Evolutionary conservation across 2,329 filamentous ascomycete genomes (phyloP), one percentile per base, ranked within the genome.

Genomic region (Sporothrix mexicana): DNA sequence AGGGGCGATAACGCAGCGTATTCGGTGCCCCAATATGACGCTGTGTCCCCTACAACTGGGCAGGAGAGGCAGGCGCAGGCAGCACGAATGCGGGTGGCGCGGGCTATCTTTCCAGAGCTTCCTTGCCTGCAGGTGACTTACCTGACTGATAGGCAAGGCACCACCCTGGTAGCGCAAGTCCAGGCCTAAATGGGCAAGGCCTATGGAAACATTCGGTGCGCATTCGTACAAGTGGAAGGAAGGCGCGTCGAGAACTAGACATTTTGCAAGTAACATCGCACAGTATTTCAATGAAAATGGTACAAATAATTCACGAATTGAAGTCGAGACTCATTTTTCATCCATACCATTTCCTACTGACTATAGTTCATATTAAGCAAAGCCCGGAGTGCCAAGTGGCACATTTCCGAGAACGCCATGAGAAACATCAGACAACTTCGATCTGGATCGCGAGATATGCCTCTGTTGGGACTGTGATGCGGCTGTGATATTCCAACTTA

Each of bases 101-200:
- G 66, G 64, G 66, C 47, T 68, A 36, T 68, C 23, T 51, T 67
- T 41, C 17, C 8, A 53, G 66, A 68, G 66, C 66, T 53, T 20
- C 47, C 36, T 64, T 45, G 61, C 61, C 36, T 67, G 64, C 45
- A 67, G 45, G 23, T 36, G 64, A 36, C 64, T 30, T 36, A 36
- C 30, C 30, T 36, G 30, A 36, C 30, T 36, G 3, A 36, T 7
- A 51, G 36, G 36, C 23, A 25, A 66, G 45, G 47, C 47, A 17
- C 45, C 25, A 41, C 66, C 47, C 30, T 36, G 30, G 30, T 36
- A 36, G 30, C 30, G 30, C 30, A 36, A 7, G 30, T 36, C 30
- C 30, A 36, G 30, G 30, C 30, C 45, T 1, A 51, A 51, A 3
- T 13, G 47, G 64, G 45, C 66, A 23, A 53, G 43, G 47, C 66